phyloP scores from a whole-genome alignment of 1,284 basidiomycete genomes.

The Thelephora terrestris region DNA sequence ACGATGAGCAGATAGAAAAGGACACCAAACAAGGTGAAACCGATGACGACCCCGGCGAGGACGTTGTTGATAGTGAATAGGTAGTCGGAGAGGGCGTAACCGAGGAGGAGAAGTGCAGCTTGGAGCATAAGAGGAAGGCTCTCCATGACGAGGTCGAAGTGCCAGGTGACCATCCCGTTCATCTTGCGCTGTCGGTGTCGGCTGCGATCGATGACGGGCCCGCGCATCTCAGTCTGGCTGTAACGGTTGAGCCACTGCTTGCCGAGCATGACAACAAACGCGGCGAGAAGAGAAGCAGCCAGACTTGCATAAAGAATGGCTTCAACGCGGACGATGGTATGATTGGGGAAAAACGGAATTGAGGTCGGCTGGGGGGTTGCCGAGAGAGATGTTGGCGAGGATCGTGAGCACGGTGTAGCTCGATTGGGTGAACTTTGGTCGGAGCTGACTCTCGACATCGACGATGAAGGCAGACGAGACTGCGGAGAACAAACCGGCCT shows the following conservation, averaged over 20 bases:
- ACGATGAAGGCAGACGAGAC: conserved; percentile 8
- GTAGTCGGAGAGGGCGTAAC: conserved; percentile 1
- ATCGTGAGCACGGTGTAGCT: conserved; percentile 1
- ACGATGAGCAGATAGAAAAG: conserved; percentile 1
- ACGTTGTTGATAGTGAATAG: background rate
- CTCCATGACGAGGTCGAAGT: conserved; percentile 2
- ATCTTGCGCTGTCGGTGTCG: conserved; percentile 1
- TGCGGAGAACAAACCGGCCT: conserved; percentile 10
- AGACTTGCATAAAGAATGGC: conserved; percentile 1
- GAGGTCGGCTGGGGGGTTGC: background rate
- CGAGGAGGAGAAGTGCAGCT: conserved; percentile 2
- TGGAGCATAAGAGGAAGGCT: conserved; percentile 2
- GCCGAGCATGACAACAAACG: conserved; percentile 1
- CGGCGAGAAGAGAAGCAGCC: conserved; percentile 1
- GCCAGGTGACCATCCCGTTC: conserved; percentile 1
- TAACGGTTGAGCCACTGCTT: conserved; percentile 4
- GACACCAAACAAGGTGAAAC: background rate
- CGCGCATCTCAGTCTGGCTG: background rate
- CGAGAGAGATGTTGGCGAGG: background rate
- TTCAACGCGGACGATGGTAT: background rate
- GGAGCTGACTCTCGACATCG: conserved; percentile 4
- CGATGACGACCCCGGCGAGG: background rate
- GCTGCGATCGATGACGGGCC: background rate
- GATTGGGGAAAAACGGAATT: background rate
- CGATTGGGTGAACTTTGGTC: conserved; percentile 2